Conservation (phyloP, 1,139 yeast species). For the Geotrichum siamense region DNA sequence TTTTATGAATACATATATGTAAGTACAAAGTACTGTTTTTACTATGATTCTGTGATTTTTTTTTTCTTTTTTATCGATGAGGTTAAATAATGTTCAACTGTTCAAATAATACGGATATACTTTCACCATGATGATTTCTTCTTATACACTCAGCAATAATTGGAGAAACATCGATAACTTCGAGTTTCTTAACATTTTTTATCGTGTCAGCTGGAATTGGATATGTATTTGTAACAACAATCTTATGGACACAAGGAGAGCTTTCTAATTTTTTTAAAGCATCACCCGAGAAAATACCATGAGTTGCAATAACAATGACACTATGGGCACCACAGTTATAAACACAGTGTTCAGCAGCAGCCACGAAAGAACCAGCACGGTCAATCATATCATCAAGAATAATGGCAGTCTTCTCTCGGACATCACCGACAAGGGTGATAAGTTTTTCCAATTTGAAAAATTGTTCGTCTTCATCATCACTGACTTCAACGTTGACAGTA, state of each 20-base stretch:
- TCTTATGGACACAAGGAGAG: constrained; percentile 74
- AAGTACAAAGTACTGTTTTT: too few species aligned
- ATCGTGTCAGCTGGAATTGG: constrained; percentile 66
- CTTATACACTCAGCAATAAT: constrained; percentile 97
- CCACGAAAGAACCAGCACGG: constrained; percentile 85
- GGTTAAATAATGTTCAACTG: constrained; percentile 35
- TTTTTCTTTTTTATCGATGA: too few species aligned
- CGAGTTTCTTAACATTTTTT: constrained; percentile 55
- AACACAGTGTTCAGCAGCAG: constrained; percentile 96
- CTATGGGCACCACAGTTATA: constrained; percentile 91
- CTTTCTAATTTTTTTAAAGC: constrained; percentile 74
- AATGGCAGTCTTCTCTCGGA: constrained; percentile 81
- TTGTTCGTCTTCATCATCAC: constrained; percentile 63
- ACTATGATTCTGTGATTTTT: too few species aligned
- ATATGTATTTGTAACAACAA: constrained; percentile 93
- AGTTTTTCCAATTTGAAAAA: constrained; percentile 50
- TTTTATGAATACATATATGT: too few species aligned
- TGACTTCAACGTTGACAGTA: constrained; percentile 69
- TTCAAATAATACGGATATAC: constrained; percentile 85
- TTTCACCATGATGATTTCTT: constrained; percentile 97
- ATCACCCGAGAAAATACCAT: constrained; percentile 84
- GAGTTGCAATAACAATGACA: constrained; percentile 90
- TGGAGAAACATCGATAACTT: constrained; percentile 86
- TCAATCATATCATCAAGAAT: constrained; percentile 96
- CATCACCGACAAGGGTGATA: constrained; percentile 95